Percentiles rank a stretch among this genome's conserved stretches.
These are phyloP conservation scores for Gleditsia sinensis DNA, from an alignment of 306 rosid species.

Conservation along the genomic window DNA sequence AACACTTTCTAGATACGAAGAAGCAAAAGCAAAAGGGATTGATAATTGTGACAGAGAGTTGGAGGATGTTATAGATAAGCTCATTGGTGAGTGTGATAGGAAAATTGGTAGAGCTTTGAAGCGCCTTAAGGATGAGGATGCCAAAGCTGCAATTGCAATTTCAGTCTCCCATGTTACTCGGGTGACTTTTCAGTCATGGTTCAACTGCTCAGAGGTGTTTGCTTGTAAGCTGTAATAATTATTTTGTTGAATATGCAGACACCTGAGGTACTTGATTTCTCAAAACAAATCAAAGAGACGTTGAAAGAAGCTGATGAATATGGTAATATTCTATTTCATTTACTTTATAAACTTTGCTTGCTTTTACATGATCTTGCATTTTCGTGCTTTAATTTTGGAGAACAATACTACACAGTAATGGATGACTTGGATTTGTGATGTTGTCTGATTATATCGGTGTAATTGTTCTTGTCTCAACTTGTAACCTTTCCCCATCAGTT, in stretches of 20 bases:
- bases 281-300: slow-evolving; percentile 83
- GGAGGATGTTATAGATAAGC: slow-evolving; percentile 95
- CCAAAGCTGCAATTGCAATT: slow-evolving; percentile 97
- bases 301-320: slow-evolving; percentile 88
- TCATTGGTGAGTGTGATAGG: slow-evolving; percentile 93
- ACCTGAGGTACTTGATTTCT: slow-evolving; percentile 74
- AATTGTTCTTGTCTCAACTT: slow-evolving; percentile 14
- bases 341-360: neutral
- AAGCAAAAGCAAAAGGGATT: slow-evolving; percentile 69
- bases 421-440: neutral
- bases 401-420: neutral
- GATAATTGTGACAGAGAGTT: slow-evolving; percentile 91
- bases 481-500: slow-evolving; percentile 16
- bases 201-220: neutral
- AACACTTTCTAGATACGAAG: slow-evolving; percentile 79
- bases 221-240: neutral
- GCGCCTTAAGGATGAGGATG: slow-evolving; percentile 98
- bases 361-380: neutral
- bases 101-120: slow-evolving; percentile 90
- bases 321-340: slow-evolving; percentile 51
- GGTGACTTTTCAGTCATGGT: slow-evolving; percentile 41
- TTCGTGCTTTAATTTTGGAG: neutral
- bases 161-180: slow-evolving; percentile 95
- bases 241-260: slow-evolving; percentile 60
- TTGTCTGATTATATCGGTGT: neutral